Evolutionary conservation across 1,284 basidiomycete genomes (phyloP).

Genomic region (Tylopilus sp.): DNA sequence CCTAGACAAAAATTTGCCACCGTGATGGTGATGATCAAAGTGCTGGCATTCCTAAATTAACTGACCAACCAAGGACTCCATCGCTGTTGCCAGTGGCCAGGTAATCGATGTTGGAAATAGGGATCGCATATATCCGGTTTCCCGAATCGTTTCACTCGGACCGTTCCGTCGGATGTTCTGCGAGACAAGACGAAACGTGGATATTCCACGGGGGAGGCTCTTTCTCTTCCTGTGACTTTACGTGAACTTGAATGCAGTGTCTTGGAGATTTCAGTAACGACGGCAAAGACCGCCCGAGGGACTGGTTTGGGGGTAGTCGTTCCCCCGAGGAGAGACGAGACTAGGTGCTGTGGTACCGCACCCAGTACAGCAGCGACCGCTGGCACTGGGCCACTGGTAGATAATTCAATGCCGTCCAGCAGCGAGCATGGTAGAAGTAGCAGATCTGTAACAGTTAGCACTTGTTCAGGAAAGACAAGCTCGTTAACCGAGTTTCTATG

Average conservation of each 20-base stretch:
- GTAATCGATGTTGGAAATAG: background rate
- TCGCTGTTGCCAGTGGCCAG: background rate
- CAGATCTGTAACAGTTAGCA: too few relatives aligned
- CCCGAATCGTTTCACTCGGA: background rate
- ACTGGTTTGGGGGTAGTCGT: background rate
- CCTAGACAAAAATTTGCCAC: background rate
- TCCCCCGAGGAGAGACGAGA: background rate
- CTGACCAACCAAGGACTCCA: slow-evolving; percentile 6
- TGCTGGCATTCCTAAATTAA: slow-evolving; percentile 7
- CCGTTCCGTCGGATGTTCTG: slow-evolving; percentile 1
- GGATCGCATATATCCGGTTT: background rate
- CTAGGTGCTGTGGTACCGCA: background rate
- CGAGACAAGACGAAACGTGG: background rate
- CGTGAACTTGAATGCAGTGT: slow-evolving; percentile 6
- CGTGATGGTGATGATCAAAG: slow-evolving; percentile 1
- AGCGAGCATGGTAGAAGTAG: too few relatives aligned
- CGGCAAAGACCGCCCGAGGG: background rate
- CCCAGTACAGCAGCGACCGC: too few relatives aligned
- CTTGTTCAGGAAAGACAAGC: too few relatives aligned
- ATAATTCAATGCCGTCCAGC: too few relatives aligned
- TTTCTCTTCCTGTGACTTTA: slow-evolving; percentile 4
- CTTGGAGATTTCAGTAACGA: background rate
- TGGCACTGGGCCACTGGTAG: too few relatives aligned
- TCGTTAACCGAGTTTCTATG: too few relatives aligned
- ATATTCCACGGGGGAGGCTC: background rate